A percentile compares a stretch with the other conserved stretches of the same genome.
These are phyloP conservation scores for Hanseniaspora nectarophila DNA, from an alignment of 805 yeast species.

Conservation along the genomic window DNA sequence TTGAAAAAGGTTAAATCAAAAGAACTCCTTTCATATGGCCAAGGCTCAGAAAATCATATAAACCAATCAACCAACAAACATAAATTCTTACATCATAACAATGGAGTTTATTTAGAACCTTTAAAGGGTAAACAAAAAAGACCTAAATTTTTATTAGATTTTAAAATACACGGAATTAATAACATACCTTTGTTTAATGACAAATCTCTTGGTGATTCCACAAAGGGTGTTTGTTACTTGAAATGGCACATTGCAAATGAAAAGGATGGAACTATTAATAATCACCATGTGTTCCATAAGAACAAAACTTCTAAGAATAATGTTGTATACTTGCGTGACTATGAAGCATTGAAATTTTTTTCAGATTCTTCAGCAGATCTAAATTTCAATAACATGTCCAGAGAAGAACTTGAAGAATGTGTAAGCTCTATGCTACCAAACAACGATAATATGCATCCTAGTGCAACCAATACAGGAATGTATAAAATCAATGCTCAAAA, in stretches of 20 bases:
- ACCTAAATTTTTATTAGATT: conserved; percentile 51
- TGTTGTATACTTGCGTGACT: conserved; percentile 12
- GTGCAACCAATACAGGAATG: conserved; percentile 13
- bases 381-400: not conserved
- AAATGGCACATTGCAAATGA: conserved; percentile 49
- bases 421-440: not conserved
- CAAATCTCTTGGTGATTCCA: conserved; percentile 23
- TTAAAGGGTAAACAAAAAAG: conserved; percentile 27
- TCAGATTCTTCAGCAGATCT: not conserved
- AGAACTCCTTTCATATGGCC: conserved; percentile 1
- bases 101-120: conserved; percentile 1
- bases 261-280: conserved; percentile 20
- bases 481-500: conserved; percentile 13
- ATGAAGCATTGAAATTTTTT: conserved; percentile 12
- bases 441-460: conserved; percentile 11
- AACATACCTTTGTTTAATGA: conserved; percentile 47
- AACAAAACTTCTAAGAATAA: conserved; percentile 26
- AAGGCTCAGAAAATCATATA: not conserved
- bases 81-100: not conserved
- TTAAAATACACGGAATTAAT: conserved; percentile 56
- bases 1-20: not conserved
- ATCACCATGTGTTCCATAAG: conserved; percentile 29
- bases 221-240: conserved; percentile 54
- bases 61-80: not conserved
- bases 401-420: not conserved